A percentile compares a stretch with the other conserved stretches of the same genome.
phyloP scores from a whole-genome alignment of 2,329 filamentous ascomycete genomes.

The Orbilia oligospora region DNA sequence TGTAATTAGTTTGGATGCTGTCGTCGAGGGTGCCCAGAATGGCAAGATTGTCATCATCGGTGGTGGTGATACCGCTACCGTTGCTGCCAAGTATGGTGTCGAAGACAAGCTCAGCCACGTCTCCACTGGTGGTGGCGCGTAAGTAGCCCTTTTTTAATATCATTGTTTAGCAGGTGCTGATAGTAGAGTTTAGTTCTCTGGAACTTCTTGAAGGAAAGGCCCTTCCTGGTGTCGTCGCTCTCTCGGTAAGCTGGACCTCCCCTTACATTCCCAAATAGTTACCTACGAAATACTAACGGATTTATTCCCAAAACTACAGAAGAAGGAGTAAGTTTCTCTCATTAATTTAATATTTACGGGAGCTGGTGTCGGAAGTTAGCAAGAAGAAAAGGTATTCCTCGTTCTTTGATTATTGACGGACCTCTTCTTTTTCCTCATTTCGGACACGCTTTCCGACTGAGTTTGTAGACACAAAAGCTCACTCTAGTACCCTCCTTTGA shows the following conservation, averaged over 20 bases:
- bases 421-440: constrained; percentile 5
- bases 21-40: constrained; percentile 81
- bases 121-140: constrained; percentile 92
- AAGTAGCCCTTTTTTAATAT: constrained; percentile 58
- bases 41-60: constrained; percentile 99
- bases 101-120: constrained; percentile 99
- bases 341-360: constrained; percentile 2
- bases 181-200: constrained; percentile 72
- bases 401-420: constrained; percentile 21
- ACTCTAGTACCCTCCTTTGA: constrained; percentile 38
- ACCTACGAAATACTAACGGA: not conserved
- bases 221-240: constrained; percentile 89
- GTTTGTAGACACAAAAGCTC: constrained; percentile 57
- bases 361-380: not conserved
- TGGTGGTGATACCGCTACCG: constrained; percentile 96
- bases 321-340: constrained; percentile 50
- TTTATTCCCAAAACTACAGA: constrained; percentile 24
- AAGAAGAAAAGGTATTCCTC: not conserved
- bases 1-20: constrained; percentile 78
- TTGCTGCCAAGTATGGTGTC: constrained; percentile 95
- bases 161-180: constrained; percentile 29
- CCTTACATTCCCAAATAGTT: not conserved
- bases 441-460: constrained; percentile 8
- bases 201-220: constrained; percentile 99
- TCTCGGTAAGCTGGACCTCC: constrained; percentile 72